Percentiles rank a stretch among this genome's conserved stretches.
These are phyloP conservation scores for Aristolochia fimbriata DNA, from an alignment of 164 flowering plant species.

Conservation along the genomic window DNA sequence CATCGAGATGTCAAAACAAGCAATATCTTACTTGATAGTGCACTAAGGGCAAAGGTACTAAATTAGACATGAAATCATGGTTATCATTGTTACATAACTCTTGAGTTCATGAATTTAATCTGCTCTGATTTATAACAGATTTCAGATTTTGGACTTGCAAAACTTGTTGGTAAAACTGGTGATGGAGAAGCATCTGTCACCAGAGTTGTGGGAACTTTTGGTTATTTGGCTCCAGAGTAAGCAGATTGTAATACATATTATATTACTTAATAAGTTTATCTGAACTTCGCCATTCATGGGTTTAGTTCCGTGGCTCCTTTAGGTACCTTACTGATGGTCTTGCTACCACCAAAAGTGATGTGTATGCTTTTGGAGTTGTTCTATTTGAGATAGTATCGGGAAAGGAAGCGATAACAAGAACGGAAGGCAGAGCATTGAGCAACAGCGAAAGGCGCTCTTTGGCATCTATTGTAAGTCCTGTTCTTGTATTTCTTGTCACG, in stretches of 20 bases:
- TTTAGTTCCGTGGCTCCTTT: conserved; percentile 4
- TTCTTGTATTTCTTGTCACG: too few species aligned
- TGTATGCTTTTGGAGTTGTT: conserved; percentile 92
- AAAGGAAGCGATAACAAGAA: conserved; percentile 66
- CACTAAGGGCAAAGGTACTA: conserved; percentile 83
- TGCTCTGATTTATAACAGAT: conserved; percentile 32
- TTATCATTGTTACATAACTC: background rate
- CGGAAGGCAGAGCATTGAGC: conserved; percentile 40
- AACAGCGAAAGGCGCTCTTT: conserved; percentile 82
- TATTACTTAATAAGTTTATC: background rate
- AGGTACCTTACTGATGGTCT: conserved; percentile 85
- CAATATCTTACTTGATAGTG: conserved; percentile 80
- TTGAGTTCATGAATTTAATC: conserved; percentile 5
- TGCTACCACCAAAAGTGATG: conserved; percentile 87
- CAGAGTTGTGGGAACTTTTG: conserved; percentile 91
- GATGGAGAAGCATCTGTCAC: conserved; percentile 75
- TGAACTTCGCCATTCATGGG: conserved; percentile 4
- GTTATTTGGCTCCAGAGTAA: conserved; percentile 97
- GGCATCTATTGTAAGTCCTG: conserved; percentile 70
- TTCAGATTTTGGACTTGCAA: conserved; percentile 93
- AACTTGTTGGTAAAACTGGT: conserved; percentile 56
- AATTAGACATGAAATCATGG: background rate
- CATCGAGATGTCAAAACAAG: conserved; percentile 94
- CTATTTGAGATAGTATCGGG: conserved; percentile 87
- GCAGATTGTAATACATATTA: conserved; percentile 14